Conservation (phyloP, 2,329 filamentous ascomycete species). For the Paecilomyces dactylethromorphus region DNA sequence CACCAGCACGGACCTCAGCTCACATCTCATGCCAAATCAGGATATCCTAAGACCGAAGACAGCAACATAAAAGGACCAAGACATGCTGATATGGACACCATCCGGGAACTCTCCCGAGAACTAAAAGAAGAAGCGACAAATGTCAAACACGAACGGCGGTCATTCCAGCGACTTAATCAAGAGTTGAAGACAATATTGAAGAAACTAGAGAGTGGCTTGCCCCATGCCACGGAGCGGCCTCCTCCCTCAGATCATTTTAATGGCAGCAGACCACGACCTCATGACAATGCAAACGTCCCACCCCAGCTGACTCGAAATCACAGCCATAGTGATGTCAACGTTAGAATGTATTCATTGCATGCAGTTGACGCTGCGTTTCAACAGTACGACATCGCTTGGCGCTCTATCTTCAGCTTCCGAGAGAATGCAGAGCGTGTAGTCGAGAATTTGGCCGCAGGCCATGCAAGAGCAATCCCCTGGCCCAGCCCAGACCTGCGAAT, state of each 20-base stretch:
- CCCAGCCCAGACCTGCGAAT: slow-evolving; percentile 1
- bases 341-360: background rate
- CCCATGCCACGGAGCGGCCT: background rate
- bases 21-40: background rate
- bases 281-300: background rate
- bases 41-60: background rate
- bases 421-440: background rate
- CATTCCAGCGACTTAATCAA: slow-evolving; percentile 3
- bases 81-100: background rate
- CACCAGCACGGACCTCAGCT: background rate
- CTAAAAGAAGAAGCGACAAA: slow-evolving; percentile 5
- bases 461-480: background rate
- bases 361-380: background rate
- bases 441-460: background rate
- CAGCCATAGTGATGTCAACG: background rate
- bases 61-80: background rate
- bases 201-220: background rate
- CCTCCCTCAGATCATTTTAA: background rate
- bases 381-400: background rate
- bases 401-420: background rate
- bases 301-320: background rate
- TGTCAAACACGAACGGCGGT: slow-evolving; percentile 3
- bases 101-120: background rate
- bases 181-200: background rate
- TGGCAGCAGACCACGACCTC: background rate